Evolutionary conservation across 495 filamentous ascomycete species (phyloP), one percentile per base, ranked within the genome.

Genomic region (Bathelium albidoporum): DNA sequence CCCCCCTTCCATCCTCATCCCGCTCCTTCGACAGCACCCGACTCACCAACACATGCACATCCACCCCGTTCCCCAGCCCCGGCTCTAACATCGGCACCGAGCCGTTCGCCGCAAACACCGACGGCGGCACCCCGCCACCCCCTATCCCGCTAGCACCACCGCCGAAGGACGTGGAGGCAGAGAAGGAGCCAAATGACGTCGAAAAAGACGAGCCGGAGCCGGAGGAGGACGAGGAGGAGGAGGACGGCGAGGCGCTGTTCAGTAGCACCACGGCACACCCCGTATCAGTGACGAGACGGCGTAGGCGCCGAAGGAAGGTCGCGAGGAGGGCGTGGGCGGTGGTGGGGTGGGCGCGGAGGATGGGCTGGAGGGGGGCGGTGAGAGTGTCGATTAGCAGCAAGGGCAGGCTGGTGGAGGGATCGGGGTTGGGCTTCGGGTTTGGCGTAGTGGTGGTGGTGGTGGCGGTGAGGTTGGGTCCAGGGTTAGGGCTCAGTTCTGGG

Each of bases 361-460:
- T 22, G 0, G 70, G 66, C 26, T 81, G 85, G 64, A 83, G 81
- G 39, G 72, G 65, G 44, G 67, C 45, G 2, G 69, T 66, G 61
- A 76, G 60, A 49, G 67, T 72, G 65, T 73, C 69, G 26, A 73
- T 70, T 28, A 74, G 67, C 59, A 71, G 67, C 64, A 72, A n/a
- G n/a, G n/a, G n/a, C n/a, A n/a, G n/a, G n/a, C n/a, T n/a, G n/a
- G n/a, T n/a, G n/a, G n/a, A n/a, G n/a, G n/a, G n/a, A n/a, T n/a
- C n/a, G n/a, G 66, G 49, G 2, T 43, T 36, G 26, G 55, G 52
- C 32, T 64, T 68, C n/a, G 29, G 12, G 18, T 53, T 39, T 5
- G 34, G 5, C 5, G 34, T 39, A 14, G 34, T 39, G 34, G 34
- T 22, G 4, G 32, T n/a, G 10, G 20, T 69, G 58, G 36, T 59